Evolutionary conservation across 352 stramenopile species (phyloP).

Genomic region (Hyaloperonospora brassicae): DNA sequence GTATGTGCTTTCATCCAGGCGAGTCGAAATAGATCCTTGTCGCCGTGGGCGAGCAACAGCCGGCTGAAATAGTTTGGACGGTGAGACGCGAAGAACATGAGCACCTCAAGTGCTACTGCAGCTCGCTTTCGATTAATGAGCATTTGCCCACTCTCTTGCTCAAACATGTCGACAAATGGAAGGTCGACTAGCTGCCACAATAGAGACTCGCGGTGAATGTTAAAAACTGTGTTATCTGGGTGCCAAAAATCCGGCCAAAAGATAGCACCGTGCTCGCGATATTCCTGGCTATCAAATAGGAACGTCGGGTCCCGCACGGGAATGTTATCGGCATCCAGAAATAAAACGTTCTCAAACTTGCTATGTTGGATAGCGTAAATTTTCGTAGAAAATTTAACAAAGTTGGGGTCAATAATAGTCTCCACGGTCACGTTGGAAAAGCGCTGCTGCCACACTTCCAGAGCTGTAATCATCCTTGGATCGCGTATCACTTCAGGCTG

Average conservation of each 20-base stretch:
- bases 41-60: conserved; percentile 55
- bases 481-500: conserved; percentile 30
- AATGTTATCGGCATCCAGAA: not conserved
- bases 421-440: conserved; percentile 23
- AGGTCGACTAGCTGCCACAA: conserved; percentile 1
- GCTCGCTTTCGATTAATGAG: not conserved
- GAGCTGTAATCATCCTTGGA: conserved; percentile 12
- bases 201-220: not conserved
- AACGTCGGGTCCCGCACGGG: not conserved
- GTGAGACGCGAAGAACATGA: conserved; percentile 60
- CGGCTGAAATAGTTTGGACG: conserved; percentile 49
- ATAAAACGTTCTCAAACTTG: not conserved
- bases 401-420: conserved; percentile 19
- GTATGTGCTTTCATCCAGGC: conserved; percentile 65
- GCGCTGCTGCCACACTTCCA: conserved; percentile 17
- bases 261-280: conserved; percentile 8
- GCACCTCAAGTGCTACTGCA: conserved; percentile 19
- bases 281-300: not conserved
- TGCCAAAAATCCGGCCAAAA: conserved; percentile 28
- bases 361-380: not conserved
- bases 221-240: not conserved
- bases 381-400: conserved; percentile 8
- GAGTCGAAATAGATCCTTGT: conserved; percentile 77
- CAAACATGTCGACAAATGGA: conserved; percentile 2
- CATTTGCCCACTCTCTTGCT: conserved; percentile 1